These are phyloP conservation scores for Curvularia verruculosa DNA, from an alignment of 2,329 filamentous ascomycete species.

Conservation along the genomic window DNA sequence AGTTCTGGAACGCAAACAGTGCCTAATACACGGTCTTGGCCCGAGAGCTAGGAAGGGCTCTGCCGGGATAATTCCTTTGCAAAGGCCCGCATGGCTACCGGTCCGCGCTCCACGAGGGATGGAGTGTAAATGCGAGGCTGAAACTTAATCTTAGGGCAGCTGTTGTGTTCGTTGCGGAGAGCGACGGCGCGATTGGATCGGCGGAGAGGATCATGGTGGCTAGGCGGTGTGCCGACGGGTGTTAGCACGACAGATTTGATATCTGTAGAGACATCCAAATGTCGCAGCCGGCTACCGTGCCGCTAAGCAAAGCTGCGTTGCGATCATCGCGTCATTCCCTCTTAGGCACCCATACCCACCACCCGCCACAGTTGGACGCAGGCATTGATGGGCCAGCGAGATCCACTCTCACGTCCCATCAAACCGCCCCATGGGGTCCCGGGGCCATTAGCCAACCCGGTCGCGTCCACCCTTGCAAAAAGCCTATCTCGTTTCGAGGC, in stretches of 20 bases:
- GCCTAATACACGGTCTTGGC: slow-evolving; percentile 42
- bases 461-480: slow-evolving; percentile 18
- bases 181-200: slow-evolving; percentile 7
- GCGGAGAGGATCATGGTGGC: neutral
- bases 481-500: slow-evolving; percentile 15
- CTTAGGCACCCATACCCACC: slow-evolving; percentile 14
- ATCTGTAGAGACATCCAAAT: slow-evolving; percentile 29
- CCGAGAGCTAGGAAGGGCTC: slow-evolving; percentile 28
- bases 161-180: slow-evolving; percentile 4
- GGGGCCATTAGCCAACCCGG: slow-evolving; percentile 27
- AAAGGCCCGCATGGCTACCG: slow-evolving; percentile 25
- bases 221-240: neutral
- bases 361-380: slow-evolving; percentile 36
- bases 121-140: slow-evolving; percentile 21
- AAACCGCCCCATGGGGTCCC: slow-evolving; percentile 46
- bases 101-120: slow-evolving; percentile 6
- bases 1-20: slow-evolving; percentile 45
- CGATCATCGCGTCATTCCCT: slow-evolving; percentile 11
- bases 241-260: slow-evolving; percentile 21
- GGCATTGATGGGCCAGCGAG: slow-evolving; percentile 33
- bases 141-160: slow-evolving; percentile 17
- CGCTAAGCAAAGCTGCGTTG: slow-evolving; percentile 13
- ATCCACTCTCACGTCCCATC: slow-evolving; percentile 38
- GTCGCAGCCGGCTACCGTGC: slow-evolving; percentile 26
- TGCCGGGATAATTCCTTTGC: slow-evolving; percentile 19